Percentiles rank a stretch among this genome's conserved stretches.
These are phyloP conservation scores for Erucastrum elatum DNA, from an alignment of 345 rosid genomes.

Conservation along the genomic window DNA sequence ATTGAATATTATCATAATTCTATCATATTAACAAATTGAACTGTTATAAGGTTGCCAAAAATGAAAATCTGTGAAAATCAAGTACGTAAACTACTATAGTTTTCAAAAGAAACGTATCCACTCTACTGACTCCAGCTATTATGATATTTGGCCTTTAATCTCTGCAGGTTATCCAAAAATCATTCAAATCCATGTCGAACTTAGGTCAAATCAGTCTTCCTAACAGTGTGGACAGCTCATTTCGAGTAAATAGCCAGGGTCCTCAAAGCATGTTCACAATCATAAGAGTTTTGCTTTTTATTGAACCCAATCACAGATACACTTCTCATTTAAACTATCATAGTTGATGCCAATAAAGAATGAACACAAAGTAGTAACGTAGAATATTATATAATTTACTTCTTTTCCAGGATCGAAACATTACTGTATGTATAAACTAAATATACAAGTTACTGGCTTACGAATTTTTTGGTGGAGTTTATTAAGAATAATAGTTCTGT, in stretches of 20 bases:
- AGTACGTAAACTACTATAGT: background rate
- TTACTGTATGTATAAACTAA: background rate
- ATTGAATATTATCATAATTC: background rate
- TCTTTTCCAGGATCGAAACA: background rate
- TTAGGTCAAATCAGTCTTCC: constrained; percentile 10
- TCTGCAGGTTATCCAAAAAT: constrained; percentile 2
- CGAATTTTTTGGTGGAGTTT: no score
- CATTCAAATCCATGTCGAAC: constrained; percentile 8
- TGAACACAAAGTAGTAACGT: background rate
- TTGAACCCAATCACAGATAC: constrained; percentile 7
- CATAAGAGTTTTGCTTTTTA: constrained; percentile 6
- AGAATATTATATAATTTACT: background rate
- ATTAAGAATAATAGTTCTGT: no score
- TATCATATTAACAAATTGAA: background rate
- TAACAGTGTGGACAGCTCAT: constrained; percentile 30
- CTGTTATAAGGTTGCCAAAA: background rate
- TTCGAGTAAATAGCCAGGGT: constrained; percentile 1
- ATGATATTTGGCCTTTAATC: constrained; percentile 12
- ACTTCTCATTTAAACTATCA: background rate
- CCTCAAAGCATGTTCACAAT: background rate
- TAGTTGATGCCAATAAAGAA: background rate
- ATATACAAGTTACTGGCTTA: background rate
- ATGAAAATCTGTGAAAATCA: background rate
- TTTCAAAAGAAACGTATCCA: background rate
- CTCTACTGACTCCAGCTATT: constrained; percentile 5